Evolutionary conservation across 257 asterid genomes (phyloP), one percentile per base, ranked within the genome.

Genomic region (Anisodus tanguticus): DNA sequence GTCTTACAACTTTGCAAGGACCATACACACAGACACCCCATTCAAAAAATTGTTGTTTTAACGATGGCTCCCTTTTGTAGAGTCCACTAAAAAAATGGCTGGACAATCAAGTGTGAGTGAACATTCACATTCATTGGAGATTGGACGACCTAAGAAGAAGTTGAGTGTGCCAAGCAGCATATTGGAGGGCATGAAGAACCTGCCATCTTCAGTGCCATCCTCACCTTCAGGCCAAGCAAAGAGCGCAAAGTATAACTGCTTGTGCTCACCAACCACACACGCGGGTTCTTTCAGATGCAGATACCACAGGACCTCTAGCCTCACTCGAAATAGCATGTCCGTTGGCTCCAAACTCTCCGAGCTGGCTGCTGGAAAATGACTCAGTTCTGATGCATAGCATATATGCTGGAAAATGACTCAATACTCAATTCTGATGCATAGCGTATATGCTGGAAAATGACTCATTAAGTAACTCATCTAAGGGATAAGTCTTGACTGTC

Each of bases 201-300:
- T 86, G 3, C 31, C 92, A 45, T 64, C 86, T 11, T 91, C 97
- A 0, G 76, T 81, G 0, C 98, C 98, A 7, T 69, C 95, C 41
- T 86, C 95, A 1, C 98, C 98, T 0, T 45, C 71, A 9, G 78
- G 86, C 43, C 82, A 90, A 5, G 83, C 84, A 54, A 91, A 91
- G 71, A 57, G 90, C 6, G 79, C 88, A 2, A 89, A 84, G 91
- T 70, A 59, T 79, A 92, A 85, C 84, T 94, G 98, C 80, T 70
- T 92, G 76, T 94, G 98, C 85, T 90, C 97, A 0, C 97, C 97
- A 62, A 93, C 97, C 5, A 91, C 94, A 22, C 97, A 93, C 12
- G 89, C 49, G 0, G 97, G 97, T 81, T 93, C 97, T 9, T 93
- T 93, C 92, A 87, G 95, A 79, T 93, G 97, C 86, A 87, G 97